These are phyloP conservation scores for Cytospora mali DNA, from an alignment of 2,329 filamentous ascomycete genomes.

Conservation along the genomic window DNA sequence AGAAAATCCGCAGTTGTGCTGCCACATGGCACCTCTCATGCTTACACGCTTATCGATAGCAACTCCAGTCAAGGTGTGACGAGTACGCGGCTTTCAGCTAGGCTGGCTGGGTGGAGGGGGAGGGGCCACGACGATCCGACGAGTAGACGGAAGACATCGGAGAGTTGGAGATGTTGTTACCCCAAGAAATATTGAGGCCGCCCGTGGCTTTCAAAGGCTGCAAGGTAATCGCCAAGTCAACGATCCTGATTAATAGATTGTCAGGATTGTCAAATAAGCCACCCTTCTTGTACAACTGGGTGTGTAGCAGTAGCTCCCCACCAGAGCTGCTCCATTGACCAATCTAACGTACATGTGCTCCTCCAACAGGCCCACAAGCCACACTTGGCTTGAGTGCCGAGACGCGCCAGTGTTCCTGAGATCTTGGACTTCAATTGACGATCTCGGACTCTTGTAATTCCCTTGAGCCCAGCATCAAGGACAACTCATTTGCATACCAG, in stretches of 20 bases:
- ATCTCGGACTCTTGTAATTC: constrained; percentile 1
- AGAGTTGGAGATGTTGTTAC: not conserved
- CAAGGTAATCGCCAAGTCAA: constrained; percentile 13
- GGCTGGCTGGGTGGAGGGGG: too few relatives aligned
- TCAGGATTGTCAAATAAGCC: constrained; percentile 7
- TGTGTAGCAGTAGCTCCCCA: constrained; percentile 16
- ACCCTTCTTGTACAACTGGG: constrained; percentile 1
- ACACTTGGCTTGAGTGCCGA: constrained; percentile 7
- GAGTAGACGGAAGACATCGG: not conserved
- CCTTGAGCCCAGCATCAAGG: constrained; percentile 12
- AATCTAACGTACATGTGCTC: constrained; percentile 10
- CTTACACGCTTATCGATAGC: not conserved
- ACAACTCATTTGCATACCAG: not conserved
- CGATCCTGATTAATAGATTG: not conserved
- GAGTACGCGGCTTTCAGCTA: not conserved
- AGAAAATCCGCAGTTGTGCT: not conserved
- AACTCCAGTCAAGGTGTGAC: not conserved
- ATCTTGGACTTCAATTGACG: constrained; percentile 8
- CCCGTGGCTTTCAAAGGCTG: not conserved
- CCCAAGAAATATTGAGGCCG: constrained; percentile 17
- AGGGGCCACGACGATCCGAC: too few relatives aligned
- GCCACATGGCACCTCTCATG: not conserved
- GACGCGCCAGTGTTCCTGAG: constrained; percentile 10
- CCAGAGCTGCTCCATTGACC: constrained; percentile 16
- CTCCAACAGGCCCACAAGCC: constrained; percentile 7